These are phyloP conservation scores for Magnolia changhungtana DNA, from an alignment of 164 flowering plant genomes.

Conservation along the genomic window DNA sequence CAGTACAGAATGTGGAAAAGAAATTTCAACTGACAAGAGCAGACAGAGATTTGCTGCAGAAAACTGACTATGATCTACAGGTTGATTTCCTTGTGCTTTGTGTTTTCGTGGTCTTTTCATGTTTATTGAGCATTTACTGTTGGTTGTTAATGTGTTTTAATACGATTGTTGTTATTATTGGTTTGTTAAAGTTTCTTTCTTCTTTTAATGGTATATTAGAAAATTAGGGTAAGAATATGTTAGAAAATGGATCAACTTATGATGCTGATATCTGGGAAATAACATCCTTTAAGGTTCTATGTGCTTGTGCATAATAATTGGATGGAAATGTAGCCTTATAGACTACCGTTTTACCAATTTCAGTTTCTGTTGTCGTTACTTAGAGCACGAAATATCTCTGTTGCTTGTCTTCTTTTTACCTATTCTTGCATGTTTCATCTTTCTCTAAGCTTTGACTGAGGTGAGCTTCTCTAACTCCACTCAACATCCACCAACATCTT, in stretches of 20 bases:
- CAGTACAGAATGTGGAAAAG: slow-evolving; percentile 68
- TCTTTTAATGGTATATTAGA: background rate
- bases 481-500: no score
- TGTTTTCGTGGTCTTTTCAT: background rate
- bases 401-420: no score
- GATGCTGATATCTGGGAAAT: background rate
- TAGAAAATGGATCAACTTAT: no score
- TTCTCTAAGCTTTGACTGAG: no score
- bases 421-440: no score
- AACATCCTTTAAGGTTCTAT: background rate
- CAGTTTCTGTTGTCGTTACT: no score
- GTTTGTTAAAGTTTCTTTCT: background rate
- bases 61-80: slow-evolving; percentile 83
- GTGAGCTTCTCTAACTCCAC: no score
- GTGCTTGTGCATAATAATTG: no score
- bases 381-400: no score
- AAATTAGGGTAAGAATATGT: no score
- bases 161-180: background rate
- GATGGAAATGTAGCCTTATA: no score
- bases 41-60: slow-evolving; percentile 66
- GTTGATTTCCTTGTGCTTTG: slow-evolving; percentile 29
- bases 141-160: background rate
- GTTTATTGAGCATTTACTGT: background rate
- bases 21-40: slow-evolving; percentile 76
- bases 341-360: no score